A percentile compares a stretch with the other conserved stretches of the same genome.
These are phyloP conservation scores for Lactifluus hygrophoroides DNA, from an alignment of 768 basidiomycete genomes.

Conservation along the genomic window DNA sequence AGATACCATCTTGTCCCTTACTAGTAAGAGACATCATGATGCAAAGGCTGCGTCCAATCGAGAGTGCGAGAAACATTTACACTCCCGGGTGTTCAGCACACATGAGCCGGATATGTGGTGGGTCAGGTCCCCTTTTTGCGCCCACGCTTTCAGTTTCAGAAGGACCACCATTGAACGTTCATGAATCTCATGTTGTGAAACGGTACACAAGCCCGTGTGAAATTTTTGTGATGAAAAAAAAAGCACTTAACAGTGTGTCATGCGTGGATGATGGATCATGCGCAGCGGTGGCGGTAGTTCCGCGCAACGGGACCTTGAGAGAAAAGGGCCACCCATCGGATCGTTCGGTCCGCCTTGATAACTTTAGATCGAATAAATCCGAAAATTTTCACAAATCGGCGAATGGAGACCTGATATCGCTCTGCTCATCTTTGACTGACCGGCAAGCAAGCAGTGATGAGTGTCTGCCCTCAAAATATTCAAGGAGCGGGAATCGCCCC, in stretches of 20 bases:
- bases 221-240: neutral
- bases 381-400: neutral
- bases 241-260: too few relatives aligned
- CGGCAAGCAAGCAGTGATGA: conserved; percentile 21
- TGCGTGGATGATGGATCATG: neutral
- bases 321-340: neutral
- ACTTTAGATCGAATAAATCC: neutral
- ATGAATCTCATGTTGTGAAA: conserved; percentile 7
- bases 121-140: neutral
- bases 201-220: neutral
- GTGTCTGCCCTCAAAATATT: conserved; percentile 25
- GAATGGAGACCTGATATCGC: neutral
- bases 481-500: conserved; percentile 33
- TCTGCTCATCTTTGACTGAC: conserved; percentile 5
- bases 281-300: neutral
- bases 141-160: neutral
- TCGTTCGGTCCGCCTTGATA: conserved; percentile 1
- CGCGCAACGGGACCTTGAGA: neutral
- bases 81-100: too few relatives aligned
- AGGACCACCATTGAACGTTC: neutral
- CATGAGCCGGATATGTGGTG: neutral
- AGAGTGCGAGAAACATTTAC: neutral
- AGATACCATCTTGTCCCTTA: neutral
- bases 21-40: neutral
- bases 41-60: too few relatives aligned